phyloP scores from a whole-genome alignment of 2,329 filamentous ascomycete species.

The Plenodomus biglobosus region DNA sequence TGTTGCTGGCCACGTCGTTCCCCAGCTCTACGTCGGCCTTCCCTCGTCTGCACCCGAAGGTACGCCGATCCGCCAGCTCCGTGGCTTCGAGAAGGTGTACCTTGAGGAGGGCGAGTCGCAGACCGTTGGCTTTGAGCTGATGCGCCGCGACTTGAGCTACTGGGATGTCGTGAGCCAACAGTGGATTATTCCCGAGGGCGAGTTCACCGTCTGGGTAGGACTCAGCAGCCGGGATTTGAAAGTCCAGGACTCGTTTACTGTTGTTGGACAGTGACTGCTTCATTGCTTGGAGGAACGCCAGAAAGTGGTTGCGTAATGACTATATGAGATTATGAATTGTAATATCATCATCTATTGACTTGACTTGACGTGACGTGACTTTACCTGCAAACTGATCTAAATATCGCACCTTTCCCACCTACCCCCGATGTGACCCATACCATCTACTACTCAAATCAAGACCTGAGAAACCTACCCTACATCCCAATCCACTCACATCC shows the following conservation, averaged over 20 bases:
- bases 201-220: conserved; percentile 31
- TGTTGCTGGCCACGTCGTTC: conserved; percentile 54
- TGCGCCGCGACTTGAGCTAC: conserved; percentile 78
- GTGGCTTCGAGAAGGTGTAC: conserved; percentile 56
- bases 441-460: too few species aligned
- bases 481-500: too few species aligned
- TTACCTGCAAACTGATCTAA: too few species aligned
- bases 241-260: conserved; percentile 20
- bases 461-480: too few species aligned
- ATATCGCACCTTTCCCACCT: too few species aligned
- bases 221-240: conserved; percentile 32
- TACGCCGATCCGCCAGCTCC: conserved; percentile 53
- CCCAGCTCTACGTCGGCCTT: conserved; percentile 60
- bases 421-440: too few species aligned
- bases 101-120: conserved; percentile 60
- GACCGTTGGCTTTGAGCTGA: conserved; percentile 69
- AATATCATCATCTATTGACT: neutral
- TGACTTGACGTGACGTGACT: too few species aligned
- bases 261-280: conserved; percentile 11
- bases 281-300: neutral
- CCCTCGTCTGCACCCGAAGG: conserved; percentile 59
- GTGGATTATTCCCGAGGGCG: conserved; percentile 65
- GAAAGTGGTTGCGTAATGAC: neutral
- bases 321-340: neutral
- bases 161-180: conserved; percentile 78